A percentile compares a stretch with the other conserved stretches of the same genome.
Conservation (phyloP, 2,329 filamentous ascomycete species). For the Calonectria fujianensis region DNA sequence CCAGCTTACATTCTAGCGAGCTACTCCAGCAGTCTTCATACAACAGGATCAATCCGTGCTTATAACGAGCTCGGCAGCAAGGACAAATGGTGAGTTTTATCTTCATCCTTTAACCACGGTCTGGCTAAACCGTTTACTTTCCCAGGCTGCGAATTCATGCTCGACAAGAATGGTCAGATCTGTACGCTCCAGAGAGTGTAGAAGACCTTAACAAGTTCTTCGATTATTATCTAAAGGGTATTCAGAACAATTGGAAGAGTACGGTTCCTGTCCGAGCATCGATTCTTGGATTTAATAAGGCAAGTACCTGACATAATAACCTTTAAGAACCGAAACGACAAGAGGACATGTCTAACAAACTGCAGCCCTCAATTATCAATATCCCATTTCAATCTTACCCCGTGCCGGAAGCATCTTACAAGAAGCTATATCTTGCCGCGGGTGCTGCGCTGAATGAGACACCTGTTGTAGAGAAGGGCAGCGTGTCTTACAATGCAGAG, state of each 20-base stretch:
- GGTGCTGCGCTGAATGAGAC: background rate
- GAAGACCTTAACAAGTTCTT: constrained; percentile 21
- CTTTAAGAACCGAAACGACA: background rate
- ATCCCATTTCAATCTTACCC: constrained; percentile 20
- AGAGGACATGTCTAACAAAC: background rate
- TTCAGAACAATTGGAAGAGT: constrained; percentile 7
- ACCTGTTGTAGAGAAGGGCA: background rate
- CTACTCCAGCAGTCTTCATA: constrained; percentile 27
- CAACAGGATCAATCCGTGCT: constrained; percentile 15
- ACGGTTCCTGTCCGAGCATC: background rate
- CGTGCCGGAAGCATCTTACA: background rate
- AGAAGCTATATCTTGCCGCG: background rate
- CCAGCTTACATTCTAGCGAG: constrained; percentile 18
- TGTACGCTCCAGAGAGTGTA: constrained; percentile 7
- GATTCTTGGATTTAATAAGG: constrained; percentile 16
- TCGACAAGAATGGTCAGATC: constrained; percentile 24
- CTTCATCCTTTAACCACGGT: background rate
- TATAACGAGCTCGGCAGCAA: background rate
- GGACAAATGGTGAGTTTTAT: constrained; percentile 13
- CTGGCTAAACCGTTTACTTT: background rate
- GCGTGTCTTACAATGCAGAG: constrained; percentile 14
- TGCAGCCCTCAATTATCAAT: background rate
- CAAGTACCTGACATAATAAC: too few relatives aligned
- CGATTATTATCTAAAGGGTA: constrained; percentile 19
- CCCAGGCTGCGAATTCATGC: constrained; percentile 16